Evolutionary conservation across 1,284 basidiomycete genomes (phyloP).

Genomic region (Fomitopsis betulina): DNA sequence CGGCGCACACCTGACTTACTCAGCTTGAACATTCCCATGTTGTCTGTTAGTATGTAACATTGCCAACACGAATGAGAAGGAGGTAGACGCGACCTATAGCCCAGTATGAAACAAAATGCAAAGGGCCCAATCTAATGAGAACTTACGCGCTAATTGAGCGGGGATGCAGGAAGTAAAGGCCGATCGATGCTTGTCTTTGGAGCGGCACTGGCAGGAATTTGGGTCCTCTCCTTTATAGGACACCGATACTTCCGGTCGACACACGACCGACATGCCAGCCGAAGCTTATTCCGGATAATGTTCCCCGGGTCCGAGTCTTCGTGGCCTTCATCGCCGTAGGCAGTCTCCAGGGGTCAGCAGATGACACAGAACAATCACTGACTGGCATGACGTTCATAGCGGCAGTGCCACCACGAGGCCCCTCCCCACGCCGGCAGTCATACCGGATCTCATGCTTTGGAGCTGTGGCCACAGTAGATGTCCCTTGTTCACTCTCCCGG

Average conservation of each 20-base stretch:
- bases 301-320: background rate
- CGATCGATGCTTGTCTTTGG: background rate
- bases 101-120: background rate
- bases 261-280: background rate
- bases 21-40: background rate
- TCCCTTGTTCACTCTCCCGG: background rate
- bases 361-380: background rate
- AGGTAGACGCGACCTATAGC: background rate
- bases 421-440: background rate
- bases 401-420: background rate
- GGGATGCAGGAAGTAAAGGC: background rate
- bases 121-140: no score
- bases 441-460: conserved; percentile 1
- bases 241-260: no score
- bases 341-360: background rate
- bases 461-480: background rate
- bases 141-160: background rate
- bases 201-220: background rate
- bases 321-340: background rate
- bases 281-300: background rate
- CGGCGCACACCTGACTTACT: background rate
- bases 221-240: background rate
- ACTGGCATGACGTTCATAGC: background rate
- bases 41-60: background rate
- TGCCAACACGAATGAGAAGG: background rate